Conservation (phyloP, 2,329 filamentous ascomycete species). For the Fonsecaea monophora region DNA sequence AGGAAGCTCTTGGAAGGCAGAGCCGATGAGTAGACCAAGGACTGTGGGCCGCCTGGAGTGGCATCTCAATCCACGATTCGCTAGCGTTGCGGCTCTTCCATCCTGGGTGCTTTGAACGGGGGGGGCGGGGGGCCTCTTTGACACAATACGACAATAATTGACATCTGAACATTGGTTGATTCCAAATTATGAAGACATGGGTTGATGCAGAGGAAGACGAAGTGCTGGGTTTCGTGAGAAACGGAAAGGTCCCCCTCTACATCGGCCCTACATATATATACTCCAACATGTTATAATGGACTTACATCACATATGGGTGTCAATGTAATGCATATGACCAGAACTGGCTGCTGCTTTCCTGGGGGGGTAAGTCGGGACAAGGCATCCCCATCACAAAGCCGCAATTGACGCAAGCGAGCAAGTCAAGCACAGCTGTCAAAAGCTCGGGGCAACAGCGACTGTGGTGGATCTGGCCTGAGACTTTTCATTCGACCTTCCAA, state of each 20-base stretch:
- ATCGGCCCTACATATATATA: conserved; percentile 1
- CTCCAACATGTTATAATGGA: conserved; percentile 2
- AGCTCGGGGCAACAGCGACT: not conserved
- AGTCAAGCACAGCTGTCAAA: not conserved
- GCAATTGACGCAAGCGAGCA: not conserved
- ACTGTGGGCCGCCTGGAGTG: not conserved
- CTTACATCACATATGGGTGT: not conserved
- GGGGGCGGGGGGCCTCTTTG: not conserved
- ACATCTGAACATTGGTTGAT: conserved; percentile 8
- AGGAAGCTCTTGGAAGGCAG: conserved; percentile 74
- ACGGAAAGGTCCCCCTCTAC: not conserved
- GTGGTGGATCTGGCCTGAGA: not conserved
- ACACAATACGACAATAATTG: conserved; percentile 16
- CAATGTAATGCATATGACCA: conserved; percentile 5
- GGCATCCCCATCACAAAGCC: not conserved
- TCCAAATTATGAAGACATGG: conserved; percentile 13
- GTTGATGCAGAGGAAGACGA: conserved; percentile 6
- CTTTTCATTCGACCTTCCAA: not conserved
- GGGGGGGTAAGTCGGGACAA: not conserved
- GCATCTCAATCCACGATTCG: not conserved
- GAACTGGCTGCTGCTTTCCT: not conserved
- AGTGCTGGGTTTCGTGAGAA: not conserved
- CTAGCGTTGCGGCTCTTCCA: not conserved
- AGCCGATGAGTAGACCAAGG: conserved; percentile 50
- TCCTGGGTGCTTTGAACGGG: not conserved